Base-by-base conservation (phyloP, 1,139 yeast genomes). In the Debaryomycetaceae sp. region DNA sequence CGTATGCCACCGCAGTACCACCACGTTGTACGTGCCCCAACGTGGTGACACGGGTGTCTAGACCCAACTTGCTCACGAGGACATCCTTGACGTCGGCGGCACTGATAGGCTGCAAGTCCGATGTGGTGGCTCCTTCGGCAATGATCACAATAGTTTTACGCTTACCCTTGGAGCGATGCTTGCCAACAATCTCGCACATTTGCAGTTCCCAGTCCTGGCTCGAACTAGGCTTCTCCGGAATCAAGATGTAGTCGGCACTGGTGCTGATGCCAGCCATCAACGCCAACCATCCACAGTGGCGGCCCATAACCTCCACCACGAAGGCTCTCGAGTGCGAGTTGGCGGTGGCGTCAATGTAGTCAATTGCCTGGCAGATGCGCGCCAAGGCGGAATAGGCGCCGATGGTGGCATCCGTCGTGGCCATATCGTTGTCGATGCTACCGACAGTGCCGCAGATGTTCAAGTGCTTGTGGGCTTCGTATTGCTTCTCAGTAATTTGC, bases 281-380 rank as follows among this genome's bases (percentile, higher is more conserved):
- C 1, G 85, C 91, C 42, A 83, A 68, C 93, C 93, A 83, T 43
- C 93, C 93, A 65, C 93, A 83, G 49, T 83, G 91, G 56, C 93
- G 71, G 39, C 93, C 93, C 93, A 83, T 83, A n/a, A 83, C 93
- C 56, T 83, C 93, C 27, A 83, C 78, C 24, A 83, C 88, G 50
- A 83, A 83, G 6, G 93, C 93, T 52, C 93, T 65, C 18, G 86
- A 81, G 54, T 83, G 93, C 1, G 89, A 81, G 36, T 78, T 78
- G 20, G 93, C 93, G 23, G 93, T 83, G 27, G 89, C 91, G 53
- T 82, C 91, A 39, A 83, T 83, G 51, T 78, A 82, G 56, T 83
- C 93, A 37, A 83, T 79, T 59, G 83, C 80, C 51, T 78, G 78
- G 51, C 84, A 75, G 41, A 83, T 83, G 51, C 93, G 65, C 42